These are phyloP conservation scores for Aspergillus carbonarius DNA, from an alignment of 2,329 filamentous ascomycete genomes.

Conservation along the genomic window DNA sequence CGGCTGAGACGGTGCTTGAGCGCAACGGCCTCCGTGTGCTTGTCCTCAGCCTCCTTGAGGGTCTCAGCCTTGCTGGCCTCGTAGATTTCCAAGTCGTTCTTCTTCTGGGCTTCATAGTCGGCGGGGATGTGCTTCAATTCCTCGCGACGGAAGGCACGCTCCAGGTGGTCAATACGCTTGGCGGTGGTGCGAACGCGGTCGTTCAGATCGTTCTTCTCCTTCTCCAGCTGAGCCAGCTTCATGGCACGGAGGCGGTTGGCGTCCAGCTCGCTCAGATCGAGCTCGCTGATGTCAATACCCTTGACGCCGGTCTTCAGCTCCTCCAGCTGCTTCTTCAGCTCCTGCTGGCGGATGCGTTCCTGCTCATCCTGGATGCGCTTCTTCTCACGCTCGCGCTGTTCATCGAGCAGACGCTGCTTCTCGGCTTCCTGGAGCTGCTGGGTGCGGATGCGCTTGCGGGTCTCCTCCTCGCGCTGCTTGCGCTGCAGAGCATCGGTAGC, in stretches of 20 bases:
- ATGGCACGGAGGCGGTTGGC: constrained; percentile 87
- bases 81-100: constrained; percentile 75
- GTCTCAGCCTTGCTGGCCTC: constrained; percentile 76
- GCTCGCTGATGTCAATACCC: constrained; percentile 69
- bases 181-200: constrained; percentile 87
- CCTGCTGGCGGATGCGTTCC: constrained; percentile 85
- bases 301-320: constrained; percentile 89
- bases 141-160: constrained; percentile 94
- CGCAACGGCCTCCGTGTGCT: constrained; percentile 88
- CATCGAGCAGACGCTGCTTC: constrained; percentile 81
- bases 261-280: constrained; percentile 80
- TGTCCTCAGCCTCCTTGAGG: constrained; percentile 74
- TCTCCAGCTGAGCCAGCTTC: constrained; percentile 93
- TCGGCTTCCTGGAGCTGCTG: constrained; percentile 89
- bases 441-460: constrained; percentile 79
- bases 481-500: constrained; percentile 84
- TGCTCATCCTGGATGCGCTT: constrained; percentile 83
- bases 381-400: constrained; percentile 86
- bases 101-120: constrained; percentile 81
- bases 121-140: constrained; percentile 86
- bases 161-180: constrained; percentile 94
- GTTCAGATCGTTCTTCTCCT: constrained; percentile 94
- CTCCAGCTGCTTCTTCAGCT: constrained; percentile 87
- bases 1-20: constrained; percentile 89
- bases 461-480: constrained; percentile 89